Evolutionary conservation across 2,329 filamentous ascomycete species (phyloP).

Genomic region (Ascochyta rabiei): DNA sequence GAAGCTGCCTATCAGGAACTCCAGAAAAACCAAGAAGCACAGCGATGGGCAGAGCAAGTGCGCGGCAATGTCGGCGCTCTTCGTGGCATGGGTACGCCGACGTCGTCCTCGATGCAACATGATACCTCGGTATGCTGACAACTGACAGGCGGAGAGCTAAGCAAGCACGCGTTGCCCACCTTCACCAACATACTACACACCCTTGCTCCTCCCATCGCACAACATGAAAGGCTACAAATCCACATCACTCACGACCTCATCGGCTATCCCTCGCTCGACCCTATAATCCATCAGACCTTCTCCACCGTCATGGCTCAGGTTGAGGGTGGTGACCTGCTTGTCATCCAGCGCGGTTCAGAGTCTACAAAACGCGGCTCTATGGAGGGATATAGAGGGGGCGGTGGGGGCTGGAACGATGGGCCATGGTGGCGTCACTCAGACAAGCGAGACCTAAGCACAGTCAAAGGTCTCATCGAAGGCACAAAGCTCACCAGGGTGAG

Average conservation of each 20-base stretch:
- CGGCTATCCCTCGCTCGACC: conserved; percentile 92
- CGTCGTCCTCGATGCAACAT: neutral
- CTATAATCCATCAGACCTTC: conserved; percentile 89
- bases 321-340: conserved; percentile 91
- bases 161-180: conserved; percentile 80
- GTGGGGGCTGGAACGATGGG: conserved; percentile 84
- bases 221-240: conserved; percentile 94
- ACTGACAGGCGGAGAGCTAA: conserved; percentile 72
- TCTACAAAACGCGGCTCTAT: conserved; percentile 72
- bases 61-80: conserved; percentile 84
- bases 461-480: conserved; percentile 82
- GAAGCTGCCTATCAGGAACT: conserved; percentile 94
- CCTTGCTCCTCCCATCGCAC: conserved; percentile 92
- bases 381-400: conserved; percentile 61
- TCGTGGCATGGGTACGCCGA: conserved; percentile 69
- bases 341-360: conserved; percentile 92
- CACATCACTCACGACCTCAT: conserved; percentile 96
- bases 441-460: conserved; percentile 76
- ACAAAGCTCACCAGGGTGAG: conserved; percentile 89
- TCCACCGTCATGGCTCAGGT: conserved; percentile 98
- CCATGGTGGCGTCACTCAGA: conserved; percentile 88
- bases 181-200: conserved; percentile 95
- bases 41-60: conserved; percentile 94
- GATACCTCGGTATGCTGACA: conserved; percentile 17
- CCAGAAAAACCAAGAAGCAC: conserved; percentile 93